phyloP scores from a whole-genome alignment of 2,329 filamentous ascomycete genomes.

The Calcarisporium arbuscula region DNA sequence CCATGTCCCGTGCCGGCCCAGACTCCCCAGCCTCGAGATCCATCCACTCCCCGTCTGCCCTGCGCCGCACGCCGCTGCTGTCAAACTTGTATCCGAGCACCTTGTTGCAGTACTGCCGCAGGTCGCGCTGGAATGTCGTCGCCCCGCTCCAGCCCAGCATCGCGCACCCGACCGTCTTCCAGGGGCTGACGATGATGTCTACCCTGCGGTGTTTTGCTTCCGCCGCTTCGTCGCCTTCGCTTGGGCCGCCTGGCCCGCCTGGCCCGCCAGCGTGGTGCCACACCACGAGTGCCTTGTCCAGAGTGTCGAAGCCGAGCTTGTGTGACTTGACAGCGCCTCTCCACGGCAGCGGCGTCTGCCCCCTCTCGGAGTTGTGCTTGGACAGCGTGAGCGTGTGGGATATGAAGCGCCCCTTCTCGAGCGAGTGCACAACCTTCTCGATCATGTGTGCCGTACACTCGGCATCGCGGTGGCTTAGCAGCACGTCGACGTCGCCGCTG shows the following conservation, averaged over 20 bases:
- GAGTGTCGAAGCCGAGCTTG: conserved; percentile 69
- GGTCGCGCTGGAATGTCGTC: conserved; percentile 83
- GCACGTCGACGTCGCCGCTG: conserved; percentile 78
- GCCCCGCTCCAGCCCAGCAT: conserved; percentile 84
- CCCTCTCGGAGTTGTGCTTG: conserved; percentile 63
- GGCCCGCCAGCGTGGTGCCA: conserved; percentile 55
- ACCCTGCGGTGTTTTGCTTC: conserved; percentile 66
- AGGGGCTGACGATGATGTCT: conserved; percentile 86
- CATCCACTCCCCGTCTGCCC: conserved; percentile 60
- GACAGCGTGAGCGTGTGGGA: conserved; percentile 75
- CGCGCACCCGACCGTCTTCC: conserved; percentile 83
- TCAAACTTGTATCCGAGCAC: conserved; percentile 78
- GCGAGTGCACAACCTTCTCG: conserved; percentile 58
- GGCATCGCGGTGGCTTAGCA: conserved; percentile 74
- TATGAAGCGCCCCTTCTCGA: conserved; percentile 66
- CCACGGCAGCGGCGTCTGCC: conserved; percentile 54
- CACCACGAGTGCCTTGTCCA: conserved; percentile 88
- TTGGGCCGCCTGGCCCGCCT: not conserved
- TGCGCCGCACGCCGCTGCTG: conserved; percentile 73
- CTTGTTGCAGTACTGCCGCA: conserved; percentile 72
- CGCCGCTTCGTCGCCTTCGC: conserved; percentile 2
- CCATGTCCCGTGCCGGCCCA: conserved; percentile 51
- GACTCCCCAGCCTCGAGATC: conserved; percentile 51
- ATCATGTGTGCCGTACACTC: conserved; percentile 63
- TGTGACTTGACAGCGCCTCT: conserved; percentile 30